phyloP scores from a whole-genome alignment of 805 yeast genomes.

The Torulaspora delbrueckii region DNA sequence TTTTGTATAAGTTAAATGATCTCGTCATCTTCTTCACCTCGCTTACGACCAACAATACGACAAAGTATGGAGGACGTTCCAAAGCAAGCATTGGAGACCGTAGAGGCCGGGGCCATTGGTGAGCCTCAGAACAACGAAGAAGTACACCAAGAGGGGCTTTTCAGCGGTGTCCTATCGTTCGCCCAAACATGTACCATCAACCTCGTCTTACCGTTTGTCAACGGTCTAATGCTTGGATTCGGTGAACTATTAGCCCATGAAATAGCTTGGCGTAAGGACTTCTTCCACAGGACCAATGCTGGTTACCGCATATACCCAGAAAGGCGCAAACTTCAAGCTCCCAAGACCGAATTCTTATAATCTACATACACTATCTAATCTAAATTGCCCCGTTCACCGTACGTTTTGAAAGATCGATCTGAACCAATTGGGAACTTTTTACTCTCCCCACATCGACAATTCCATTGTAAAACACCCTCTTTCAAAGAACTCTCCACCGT shows the following conservation, averaged over 20 bases:
- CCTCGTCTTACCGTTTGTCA: constrained; percentile 76
- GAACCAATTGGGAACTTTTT: constrained; percentile 63
- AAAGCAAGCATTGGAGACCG: constrained; percentile 11
- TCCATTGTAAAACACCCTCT: constrained; percentile 16
- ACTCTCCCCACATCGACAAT: constrained; percentile 49
- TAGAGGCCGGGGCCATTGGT: constrained; percentile 9
- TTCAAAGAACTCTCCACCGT: constrained; percentile 20
- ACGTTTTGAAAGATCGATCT: constrained; percentile 41
- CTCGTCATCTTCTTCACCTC: neutral
- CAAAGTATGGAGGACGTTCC: constrained; percentile 13
- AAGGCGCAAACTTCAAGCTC: constrained; percentile 15
- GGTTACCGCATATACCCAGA: constrained; percentile 30
- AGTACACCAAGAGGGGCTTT: constrained; percentile 1
- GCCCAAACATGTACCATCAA: constrained; percentile 58
- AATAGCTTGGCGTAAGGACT: constrained; percentile 71
- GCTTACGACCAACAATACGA: neutral
- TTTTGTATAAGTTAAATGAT: neutral
- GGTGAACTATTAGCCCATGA: constrained; percentile 95
- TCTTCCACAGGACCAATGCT: constrained; percentile 60
- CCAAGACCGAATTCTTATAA: constrained; percentile 1
- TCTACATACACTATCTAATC: constrained; percentile 1
- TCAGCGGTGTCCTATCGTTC: constrained; percentile 13
- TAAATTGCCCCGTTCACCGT: constrained; percentile 22
- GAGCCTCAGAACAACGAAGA: constrained; percentile 2
- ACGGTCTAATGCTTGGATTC: constrained; percentile 93